Conservation (phyloP, 108 stramenopile genomes). For the Licmophora abbreviata region DNA sequence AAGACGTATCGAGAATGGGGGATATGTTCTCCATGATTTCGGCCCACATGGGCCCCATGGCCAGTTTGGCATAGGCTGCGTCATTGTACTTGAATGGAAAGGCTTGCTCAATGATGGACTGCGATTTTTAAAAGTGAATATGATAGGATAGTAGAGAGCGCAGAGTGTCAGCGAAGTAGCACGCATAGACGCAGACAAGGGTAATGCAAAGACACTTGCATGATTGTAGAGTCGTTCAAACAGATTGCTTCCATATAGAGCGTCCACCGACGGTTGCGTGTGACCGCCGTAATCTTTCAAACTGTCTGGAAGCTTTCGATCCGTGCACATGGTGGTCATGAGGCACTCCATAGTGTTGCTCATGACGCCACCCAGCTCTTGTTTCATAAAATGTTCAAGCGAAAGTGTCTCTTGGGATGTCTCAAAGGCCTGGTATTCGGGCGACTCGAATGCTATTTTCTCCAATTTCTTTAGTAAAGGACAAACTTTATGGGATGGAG, state of each 20-base stretch:
- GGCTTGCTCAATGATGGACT: too few relatives aligned
- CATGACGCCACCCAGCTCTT: conserved; percentile 6
- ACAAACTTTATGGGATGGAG: conserved; percentile 54
- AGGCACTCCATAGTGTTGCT: conserved; percentile 58
- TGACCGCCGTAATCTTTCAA: background rate
- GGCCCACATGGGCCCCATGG: conserved; percentile 56
- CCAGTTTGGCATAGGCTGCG: conserved; percentile 59
- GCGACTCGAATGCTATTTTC: conserved; percentile 26
- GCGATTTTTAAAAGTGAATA: too few relatives aligned
- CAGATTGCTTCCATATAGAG: background rate
- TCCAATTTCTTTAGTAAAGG: conserved; percentile 42
- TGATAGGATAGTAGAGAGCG: too few relatives aligned
- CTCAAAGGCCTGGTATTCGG: conserved; percentile 38
- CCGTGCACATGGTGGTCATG: conserved; percentile 86
- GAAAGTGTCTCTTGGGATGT: conserved; percentile 21
- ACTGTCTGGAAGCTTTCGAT: conserved; percentile 47
- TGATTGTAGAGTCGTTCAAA: conserved; percentile 15
- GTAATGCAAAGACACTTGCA: conserved; percentile 2
- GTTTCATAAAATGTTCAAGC: conserved; percentile 13
- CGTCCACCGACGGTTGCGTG: too few relatives aligned
- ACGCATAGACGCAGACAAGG: conserved; percentile 15
- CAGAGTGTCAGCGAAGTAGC: too few relatives aligned
- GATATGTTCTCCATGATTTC: conserved; percentile 55
- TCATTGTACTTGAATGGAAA: conserved; percentile 34
- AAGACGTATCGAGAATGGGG: background rate